Conservation (phyloP, 169 alveolate genomes). For the Plasmodium relictum region DNA sequence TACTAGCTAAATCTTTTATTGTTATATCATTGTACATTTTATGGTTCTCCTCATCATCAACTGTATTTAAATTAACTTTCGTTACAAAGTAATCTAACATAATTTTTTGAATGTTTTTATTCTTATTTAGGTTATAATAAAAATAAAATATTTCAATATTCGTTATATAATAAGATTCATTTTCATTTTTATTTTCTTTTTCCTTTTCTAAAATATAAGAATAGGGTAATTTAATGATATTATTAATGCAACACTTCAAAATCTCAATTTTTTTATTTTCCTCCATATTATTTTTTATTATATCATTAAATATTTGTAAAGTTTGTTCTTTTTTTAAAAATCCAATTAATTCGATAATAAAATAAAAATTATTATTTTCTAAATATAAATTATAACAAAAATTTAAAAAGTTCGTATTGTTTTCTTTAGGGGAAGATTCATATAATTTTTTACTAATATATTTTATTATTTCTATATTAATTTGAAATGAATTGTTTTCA, state of each 20-base stretch:
- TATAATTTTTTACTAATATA: constrained; percentile 47
- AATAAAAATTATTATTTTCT: constrained; percentile 58
- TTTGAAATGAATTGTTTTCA: constrained; percentile 32
- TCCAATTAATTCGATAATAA: constrained; percentile 66
- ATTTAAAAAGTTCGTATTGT: constrained; percentile 37
- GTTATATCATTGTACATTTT: constrained; percentile 66
- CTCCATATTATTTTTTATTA: constrained; percentile 54
- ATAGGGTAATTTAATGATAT: constrained; percentile 68
- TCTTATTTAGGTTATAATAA: constrained; percentile 66
- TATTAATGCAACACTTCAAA: constrained; percentile 50
- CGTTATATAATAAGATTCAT: constrained; percentile 73
- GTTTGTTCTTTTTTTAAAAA: constrained; percentile 67
- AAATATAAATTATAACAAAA: constrained; percentile 66
- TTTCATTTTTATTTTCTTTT: constrained; percentile 47
- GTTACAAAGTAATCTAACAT: constrained; percentile 77
- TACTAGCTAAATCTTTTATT: constrained; percentile 74
- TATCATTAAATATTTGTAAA: constrained; percentile 67
- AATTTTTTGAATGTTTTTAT: constrained; percentile 73
- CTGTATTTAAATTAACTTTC: constrained; percentile 51
- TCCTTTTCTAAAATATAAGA: constrained; percentile 37
- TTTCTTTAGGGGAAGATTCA: constrained; percentile 33
- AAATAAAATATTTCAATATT: constrained; percentile 73
- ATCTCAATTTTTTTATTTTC: constrained; percentile 71
- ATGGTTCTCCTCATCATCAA: constrained; percentile 52
- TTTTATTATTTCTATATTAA: constrained; percentile 73